Evolutionary conservation across 163 green algal genomes (phyloP).

Genomic region (Picocystis sp.): DNA sequence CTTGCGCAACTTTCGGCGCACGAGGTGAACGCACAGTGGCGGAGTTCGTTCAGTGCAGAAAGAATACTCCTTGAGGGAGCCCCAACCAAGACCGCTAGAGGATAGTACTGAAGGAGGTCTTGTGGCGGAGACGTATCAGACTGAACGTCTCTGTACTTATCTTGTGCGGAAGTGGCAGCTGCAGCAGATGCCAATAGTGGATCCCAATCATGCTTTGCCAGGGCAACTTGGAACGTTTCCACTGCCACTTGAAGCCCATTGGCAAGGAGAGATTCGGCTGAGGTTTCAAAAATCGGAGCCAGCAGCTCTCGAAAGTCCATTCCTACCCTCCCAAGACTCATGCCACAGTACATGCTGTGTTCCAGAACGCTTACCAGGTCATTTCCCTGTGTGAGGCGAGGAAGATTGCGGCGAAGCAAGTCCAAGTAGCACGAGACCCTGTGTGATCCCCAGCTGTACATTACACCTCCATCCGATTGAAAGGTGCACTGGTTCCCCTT

Average conservation of each 20-base stretch:
- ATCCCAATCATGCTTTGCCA: slow-evolving; percentile 81
- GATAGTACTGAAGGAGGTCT: slow-evolving; percentile 68
- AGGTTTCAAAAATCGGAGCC: slow-evolving; percentile 67
- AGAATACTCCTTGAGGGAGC: slow-evolving; percentile 39
- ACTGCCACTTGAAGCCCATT: slow-evolving; percentile 32
- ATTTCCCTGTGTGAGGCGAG: slow-evolving; percentile 49
- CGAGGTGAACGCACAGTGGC: slow-evolving; percentile 54
- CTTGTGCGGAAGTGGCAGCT: background rate
- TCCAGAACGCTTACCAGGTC: slow-evolving; percentile 73
- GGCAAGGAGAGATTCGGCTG: slow-evolving; percentile 39
- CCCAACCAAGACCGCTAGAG: slow-evolving; percentile 81
- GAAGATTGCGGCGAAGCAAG: slow-evolving; percentile 29
- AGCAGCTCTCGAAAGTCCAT: slow-evolving; percentile 80
- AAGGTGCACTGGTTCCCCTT: too few species aligned
- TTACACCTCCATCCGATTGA: slow-evolving; percentile 29
- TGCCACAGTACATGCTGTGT: slow-evolving; percentile 85
- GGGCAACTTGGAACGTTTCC: slow-evolving; percentile 40
- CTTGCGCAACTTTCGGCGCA: too few species aligned
- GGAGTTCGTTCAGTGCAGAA: slow-evolving; percentile 81
- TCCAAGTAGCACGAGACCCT: slow-evolving; percentile 27
- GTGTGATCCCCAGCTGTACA: slow-evolving; percentile 65
- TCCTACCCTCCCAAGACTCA: slow-evolving; percentile 71
- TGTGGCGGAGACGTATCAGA: background rate
- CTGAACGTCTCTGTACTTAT: slow-evolving; percentile 1
- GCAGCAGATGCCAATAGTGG: slow-evolving; percentile 28